These are phyloP conservation scores for Talaromyces sp. DNA, from an alignment of 2,329 filamentous ascomycete genomes.

Conservation along the genomic window DNA sequence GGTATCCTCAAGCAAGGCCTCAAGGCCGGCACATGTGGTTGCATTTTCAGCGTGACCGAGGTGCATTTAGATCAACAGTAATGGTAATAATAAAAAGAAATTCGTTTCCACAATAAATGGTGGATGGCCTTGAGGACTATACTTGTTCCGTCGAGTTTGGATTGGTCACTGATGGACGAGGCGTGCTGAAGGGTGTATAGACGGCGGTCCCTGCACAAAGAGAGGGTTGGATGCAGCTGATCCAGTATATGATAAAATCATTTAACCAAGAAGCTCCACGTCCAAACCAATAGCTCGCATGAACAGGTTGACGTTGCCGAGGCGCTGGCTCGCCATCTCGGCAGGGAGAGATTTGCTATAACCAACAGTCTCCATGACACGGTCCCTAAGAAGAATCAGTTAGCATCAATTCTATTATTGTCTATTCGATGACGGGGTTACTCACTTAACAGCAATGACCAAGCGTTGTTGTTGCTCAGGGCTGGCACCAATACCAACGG, in stretches of 20 bases:
- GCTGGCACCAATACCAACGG: constrained; percentile 88
- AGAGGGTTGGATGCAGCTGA: neutral
- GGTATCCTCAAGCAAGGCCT: neutral
- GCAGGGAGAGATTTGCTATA: constrained; percentile 86
- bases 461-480: constrained; percentile 94
- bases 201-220: neutral
- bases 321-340: constrained; percentile 78
- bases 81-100: neutral
- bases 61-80: constrained; percentile 1
- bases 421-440: constrained; percentile 10
- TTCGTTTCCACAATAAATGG: constrained; percentile 1
- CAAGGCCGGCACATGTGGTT: neutral
- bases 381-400: constrained; percentile 58
- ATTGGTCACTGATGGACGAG: neutral
- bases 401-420: constrained; percentile 11
- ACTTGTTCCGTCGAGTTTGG: neutral
- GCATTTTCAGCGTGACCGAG: neutral
- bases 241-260: neutral
- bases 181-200: neutral
- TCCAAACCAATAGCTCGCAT: constrained; percentile 99
- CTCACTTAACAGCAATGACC: constrained; percentile 85
- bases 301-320: constrained; percentile 94
- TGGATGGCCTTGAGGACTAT: neutral
- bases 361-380: constrained; percentile 91
- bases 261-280: constrained; percentile 73